Evolutionary conservation across 805 yeast species (phyloP).

Genomic region (Metschnikowia colocasiae): DNA sequence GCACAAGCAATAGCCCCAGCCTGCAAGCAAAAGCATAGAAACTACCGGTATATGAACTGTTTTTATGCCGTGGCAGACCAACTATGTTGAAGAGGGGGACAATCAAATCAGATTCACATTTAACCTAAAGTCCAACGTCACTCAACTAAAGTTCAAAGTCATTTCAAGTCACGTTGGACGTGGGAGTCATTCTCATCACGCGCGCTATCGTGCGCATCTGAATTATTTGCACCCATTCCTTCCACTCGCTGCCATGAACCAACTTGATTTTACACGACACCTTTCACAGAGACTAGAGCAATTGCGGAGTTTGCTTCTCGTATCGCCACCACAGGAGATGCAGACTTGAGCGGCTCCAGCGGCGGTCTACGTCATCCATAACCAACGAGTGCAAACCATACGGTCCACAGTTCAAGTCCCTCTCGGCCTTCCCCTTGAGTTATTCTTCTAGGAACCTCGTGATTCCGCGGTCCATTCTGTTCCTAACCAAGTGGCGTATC

Average conservation of each 20-base stretch:
- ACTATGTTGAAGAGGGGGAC: too few relatives aligned
- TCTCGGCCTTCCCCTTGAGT: neutral
- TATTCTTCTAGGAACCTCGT: neutral
- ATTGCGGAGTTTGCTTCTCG: conserved; percentile 25
- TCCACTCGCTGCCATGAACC: conserved; percentile 2
- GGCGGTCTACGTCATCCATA: neutral
- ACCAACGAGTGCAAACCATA: conserved; percentile 5
- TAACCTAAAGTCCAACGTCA: too few relatives aligned
- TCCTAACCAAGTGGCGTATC: neutral
- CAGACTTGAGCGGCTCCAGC: conserved; percentile 3
- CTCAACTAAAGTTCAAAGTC: neutral
- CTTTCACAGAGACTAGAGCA: conserved; percentile 21
- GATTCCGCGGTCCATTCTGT: too few relatives aligned
- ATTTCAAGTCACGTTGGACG: too few relatives aligned
- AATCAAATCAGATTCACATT: too few relatives aligned
- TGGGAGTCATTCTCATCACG: neutral
- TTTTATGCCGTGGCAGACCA: too few relatives aligned
- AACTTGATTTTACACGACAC: neutral
- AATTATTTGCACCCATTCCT: conserved; percentile 1
- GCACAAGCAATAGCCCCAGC: neutral
- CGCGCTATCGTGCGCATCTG: neutral
- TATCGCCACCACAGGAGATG: conserved; percentile 8
- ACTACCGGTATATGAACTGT: too few relatives aligned
- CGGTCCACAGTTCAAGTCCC: conserved; percentile 3
- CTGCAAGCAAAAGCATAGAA: neutral